Conservation (phyloP, 2,329 filamentous ascomycete species). For the Apiospora rasikravindrae region DNA sequence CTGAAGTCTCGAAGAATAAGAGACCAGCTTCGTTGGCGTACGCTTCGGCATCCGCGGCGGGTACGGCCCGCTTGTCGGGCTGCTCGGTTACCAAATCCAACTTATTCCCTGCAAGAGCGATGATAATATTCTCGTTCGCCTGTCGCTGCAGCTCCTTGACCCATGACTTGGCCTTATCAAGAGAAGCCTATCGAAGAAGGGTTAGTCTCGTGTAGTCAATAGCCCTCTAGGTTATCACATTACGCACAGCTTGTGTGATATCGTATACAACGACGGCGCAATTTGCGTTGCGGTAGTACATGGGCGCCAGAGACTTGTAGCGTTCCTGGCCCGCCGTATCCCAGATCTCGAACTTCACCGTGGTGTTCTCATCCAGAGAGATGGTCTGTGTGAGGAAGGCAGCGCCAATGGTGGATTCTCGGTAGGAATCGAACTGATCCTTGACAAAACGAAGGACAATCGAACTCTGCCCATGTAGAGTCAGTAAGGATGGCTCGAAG, state of each 20-base stretch:
- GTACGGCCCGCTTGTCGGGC: constrained; percentile 93
- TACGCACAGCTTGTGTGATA: constrained; percentile 95
- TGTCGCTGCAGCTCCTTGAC: constrained; percentile 98
- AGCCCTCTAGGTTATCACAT: constrained; percentile 38
- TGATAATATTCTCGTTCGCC: constrained; percentile 99
- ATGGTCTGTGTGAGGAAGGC: constrained; percentile 99
- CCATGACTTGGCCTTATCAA: constrained; percentile 99
- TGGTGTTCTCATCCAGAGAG: constrained; percentile 95
- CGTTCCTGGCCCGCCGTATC: constrained; percentile 98
- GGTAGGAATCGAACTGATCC: constrained; percentile 98
- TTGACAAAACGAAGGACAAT: constrained; percentile 98
- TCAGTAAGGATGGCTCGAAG: constrained; percentile 18
- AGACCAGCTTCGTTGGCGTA: constrained; percentile 93
- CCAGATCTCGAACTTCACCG: constrained; percentile 99
- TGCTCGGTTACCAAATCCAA: constrained; percentile 92
- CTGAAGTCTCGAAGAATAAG: constrained; percentile 97
- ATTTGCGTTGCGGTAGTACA: constrained; percentile 99
- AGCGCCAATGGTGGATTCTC: constrained; percentile 97
- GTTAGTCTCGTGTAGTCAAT: constrained; percentile 19
- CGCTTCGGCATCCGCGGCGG: constrained; percentile 87
- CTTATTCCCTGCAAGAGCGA: constrained; percentile 97
- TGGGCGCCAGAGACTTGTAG: constrained; percentile 97
- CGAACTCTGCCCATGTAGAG: constrained; percentile 71
- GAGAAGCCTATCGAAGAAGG: constrained; percentile 73
- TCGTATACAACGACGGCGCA: constrained; percentile 99